A percentile compares a stretch with the other conserved stretches of the same genome.
These are phyloP conservation scores for Heliamphora exappendiculata DNA, from an alignment of 148 eudicot species.

Conservation along the genomic window DNA sequence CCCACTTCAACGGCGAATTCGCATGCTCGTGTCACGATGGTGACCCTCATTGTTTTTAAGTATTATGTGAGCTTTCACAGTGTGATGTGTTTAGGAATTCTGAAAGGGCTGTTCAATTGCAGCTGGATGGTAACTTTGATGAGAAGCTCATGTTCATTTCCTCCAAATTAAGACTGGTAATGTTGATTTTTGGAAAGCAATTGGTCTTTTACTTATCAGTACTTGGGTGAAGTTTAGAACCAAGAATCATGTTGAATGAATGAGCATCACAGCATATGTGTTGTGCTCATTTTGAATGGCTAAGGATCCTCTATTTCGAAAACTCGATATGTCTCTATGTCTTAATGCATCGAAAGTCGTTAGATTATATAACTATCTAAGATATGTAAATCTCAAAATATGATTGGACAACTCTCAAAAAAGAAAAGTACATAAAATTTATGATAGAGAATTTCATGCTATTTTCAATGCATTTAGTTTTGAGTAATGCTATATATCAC, in stretches of 20 bases:
- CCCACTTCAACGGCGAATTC: constrained; percentile 47
- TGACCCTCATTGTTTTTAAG: constrained; percentile 44
- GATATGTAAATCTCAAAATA: too few species aligned
- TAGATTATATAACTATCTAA: too few species aligned
- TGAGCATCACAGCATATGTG: constrained; percentile 33
- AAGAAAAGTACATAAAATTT: too few species aligned
- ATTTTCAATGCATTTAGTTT: too few species aligned
- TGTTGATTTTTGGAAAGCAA: neutral
- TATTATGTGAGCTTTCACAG: neutral
- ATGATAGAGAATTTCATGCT: constrained; percentile 13
- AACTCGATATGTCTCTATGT: too few species aligned
- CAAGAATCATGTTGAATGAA: constrained; percentile 26
- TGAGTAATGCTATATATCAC: too few species aligned
- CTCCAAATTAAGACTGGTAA: neutral
- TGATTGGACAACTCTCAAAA: too few species aligned
- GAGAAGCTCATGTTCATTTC: neutral
- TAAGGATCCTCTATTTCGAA: too few species aligned
- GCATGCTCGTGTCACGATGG: constrained; percentile 31
- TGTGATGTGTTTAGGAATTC: neutral
- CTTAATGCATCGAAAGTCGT: too few species aligned
- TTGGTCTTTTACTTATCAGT: neutral
- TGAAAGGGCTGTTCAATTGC: neutral
- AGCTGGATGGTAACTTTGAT: neutral
- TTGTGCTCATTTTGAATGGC: constrained; percentile 30
- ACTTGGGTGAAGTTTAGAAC: neutral